Evolutionary conservation across 108 stramenopile genomes (phyloP).

Genomic region (Mayamaea pseudoterrestris): DNA sequence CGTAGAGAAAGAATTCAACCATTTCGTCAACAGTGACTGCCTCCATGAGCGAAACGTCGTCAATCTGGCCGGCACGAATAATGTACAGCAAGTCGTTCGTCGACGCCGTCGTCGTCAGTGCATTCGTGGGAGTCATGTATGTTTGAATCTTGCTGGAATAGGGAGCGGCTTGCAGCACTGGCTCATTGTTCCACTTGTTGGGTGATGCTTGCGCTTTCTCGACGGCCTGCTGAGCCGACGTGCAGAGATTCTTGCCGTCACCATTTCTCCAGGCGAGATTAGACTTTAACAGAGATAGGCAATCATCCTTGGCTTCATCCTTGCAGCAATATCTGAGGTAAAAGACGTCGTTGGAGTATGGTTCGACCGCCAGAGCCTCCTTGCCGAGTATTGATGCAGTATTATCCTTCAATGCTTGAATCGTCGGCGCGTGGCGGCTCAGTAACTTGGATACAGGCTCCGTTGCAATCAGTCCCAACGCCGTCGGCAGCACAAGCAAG

Average conservation of each 20-base stretch:
- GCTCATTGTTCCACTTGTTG: slow-evolving; percentile 62
- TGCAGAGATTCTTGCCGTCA: slow-evolving; percentile 40
- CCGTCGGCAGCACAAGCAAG: too few relatives aligned
- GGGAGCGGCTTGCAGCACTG: slow-evolving; percentile 44
- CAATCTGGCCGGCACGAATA: slow-evolving; percentile 74
- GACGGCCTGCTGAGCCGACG: slow-evolving; percentile 40
- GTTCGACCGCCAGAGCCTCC: too few relatives aligned
- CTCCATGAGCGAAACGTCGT: slow-evolving; percentile 60
- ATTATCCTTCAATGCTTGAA: too few relatives aligned
- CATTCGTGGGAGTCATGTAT: slow-evolving; percentile 31
- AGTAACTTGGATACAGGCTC: too few relatives aligned
- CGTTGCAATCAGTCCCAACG: too few relatives aligned
- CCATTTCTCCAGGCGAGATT: slow-evolving; percentile 45
- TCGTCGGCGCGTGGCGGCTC: too few relatives aligned
- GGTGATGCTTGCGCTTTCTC: slow-evolving; percentile 13
- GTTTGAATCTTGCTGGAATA: slow-evolving; percentile 23
- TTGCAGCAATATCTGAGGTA: slow-evolving; percentile 56
- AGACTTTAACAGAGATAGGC: slow-evolving; percentile 12
- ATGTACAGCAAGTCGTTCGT: slow-evolving; percentile 58
- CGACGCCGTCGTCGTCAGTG: slow-evolving; percentile 37
- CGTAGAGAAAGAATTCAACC: slow-evolving; percentile 68
- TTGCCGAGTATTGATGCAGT: too few relatives aligned
- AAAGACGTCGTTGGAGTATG: slow-evolving; percentile 43
- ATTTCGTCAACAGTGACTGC: slow-evolving; percentile 37
- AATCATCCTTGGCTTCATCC: slow-evolving; percentile 21